These are phyloP conservation scores for Fusarium pseudocircinatum DNA, from an alignment of 2,329 filamentous ascomycete species.

Conservation along the genomic window DNA sequence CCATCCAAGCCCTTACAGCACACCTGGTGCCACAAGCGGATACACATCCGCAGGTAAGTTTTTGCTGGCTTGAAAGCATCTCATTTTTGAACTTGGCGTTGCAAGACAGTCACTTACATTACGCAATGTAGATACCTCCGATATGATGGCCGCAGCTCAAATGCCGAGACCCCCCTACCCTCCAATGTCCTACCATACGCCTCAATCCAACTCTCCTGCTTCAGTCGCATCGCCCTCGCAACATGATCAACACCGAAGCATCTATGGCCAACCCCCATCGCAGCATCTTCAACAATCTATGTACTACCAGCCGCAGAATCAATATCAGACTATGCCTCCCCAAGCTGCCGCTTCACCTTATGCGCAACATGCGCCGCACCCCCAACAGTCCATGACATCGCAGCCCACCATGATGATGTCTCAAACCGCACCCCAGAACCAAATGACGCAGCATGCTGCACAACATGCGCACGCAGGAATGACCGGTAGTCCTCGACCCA, in stretches of 20 bases:
- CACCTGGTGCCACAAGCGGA: constrained; percentile 81
- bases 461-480: constrained; percentile 66
- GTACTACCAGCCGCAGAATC: constrained; percentile 74
- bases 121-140: constrained; percentile 61
- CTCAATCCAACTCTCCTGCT: constrained; percentile 93
- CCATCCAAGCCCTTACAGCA: constrained; percentile 84
- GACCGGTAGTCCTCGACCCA: constrained; percentile 69
- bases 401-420: constrained; percentile 75
- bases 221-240: constrained; percentile 89
- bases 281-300: constrained; percentile 84
- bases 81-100: constrained; percentile 1
- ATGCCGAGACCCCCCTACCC: constrained; percentile 85
- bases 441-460: constrained; percentile 66
- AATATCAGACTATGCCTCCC: constrained; percentile 73
- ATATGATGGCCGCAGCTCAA: constrained; percentile 73
- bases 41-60: constrained; percentile 87
- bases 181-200: constrained; percentile 90
- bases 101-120: constrained; percentile 31
- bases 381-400: constrained; percentile 68
- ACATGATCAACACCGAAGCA: constrained; percentile 87
- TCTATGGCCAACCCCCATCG: constrained; percentile 83
- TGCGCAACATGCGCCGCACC: constrained; percentile 63
- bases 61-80: not conserved
- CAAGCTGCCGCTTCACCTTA: constrained; percentile 70
- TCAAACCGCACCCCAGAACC: constrained; percentile 65